Evolutionary conservation across 164 flowering plant genomes (phyloP).

Genomic region (Tetrastigma voinierianum): DNA sequence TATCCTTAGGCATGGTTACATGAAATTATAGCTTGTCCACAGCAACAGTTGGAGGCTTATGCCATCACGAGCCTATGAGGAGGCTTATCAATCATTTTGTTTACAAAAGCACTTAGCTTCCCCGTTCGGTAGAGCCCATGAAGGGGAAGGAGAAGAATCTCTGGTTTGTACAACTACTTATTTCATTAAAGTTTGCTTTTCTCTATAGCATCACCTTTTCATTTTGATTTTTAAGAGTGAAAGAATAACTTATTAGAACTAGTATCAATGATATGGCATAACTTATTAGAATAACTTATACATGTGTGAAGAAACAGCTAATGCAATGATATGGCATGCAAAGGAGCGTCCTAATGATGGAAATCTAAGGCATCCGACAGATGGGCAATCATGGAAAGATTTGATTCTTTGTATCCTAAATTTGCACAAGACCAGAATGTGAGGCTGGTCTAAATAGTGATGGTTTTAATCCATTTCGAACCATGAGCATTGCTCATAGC

Average conservation of each 20-base stretch:
- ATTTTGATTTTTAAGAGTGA: neutral
- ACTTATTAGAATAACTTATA: too few species aligned
- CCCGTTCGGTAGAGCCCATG: conserved; percentile 73
- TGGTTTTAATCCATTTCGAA: neutral
- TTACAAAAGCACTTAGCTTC: conserved; percentile 88
- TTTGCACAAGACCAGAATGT: too few species aligned
- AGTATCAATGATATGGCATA: too few species aligned
- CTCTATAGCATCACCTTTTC: neutral
- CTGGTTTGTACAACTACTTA: conserved; percentile 50
- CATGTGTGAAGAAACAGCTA: too few species aligned
- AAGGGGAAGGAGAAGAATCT: conserved; percentile 86
- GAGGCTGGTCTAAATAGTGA: neutral
- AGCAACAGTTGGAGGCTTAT: conserved; percentile 86
- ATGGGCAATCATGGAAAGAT: too few species aligned
- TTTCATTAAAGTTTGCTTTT: neutral
- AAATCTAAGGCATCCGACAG: too few species aligned
- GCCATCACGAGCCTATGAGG: conserved; percentile 98
- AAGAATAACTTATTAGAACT: neutral
- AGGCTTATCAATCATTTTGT: conserved; percentile 91
- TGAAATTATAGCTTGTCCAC: conserved; percentile 74
- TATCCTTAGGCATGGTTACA: neutral
- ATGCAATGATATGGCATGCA: too few species aligned
- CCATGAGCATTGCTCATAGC: neutral
- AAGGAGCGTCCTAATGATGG: too few species aligned
- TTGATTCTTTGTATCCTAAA: too few species aligned